Base-by-base conservation (phyloP, 495 filamentous ascomycete species). In the Apiosordaria backusii region DNA sequence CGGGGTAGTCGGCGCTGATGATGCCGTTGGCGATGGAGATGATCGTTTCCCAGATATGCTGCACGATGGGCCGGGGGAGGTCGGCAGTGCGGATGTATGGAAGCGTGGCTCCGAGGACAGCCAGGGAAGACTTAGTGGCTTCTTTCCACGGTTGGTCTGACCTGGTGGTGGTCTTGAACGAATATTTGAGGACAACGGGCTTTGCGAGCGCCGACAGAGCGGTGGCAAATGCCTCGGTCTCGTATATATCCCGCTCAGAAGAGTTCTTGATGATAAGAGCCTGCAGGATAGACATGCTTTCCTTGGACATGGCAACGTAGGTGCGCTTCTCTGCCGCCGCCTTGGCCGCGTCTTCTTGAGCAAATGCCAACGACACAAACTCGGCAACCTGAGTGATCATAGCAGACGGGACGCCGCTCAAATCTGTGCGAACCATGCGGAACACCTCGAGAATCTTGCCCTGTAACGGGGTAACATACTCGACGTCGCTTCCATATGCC, bases 251-350 rank as follows among this genome's bases (percentile, higher is more conserved):
- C 27, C 75, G 68, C 54, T 89, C 87, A 10, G 82, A 78, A 4
- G 87, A 86, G 63, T 92, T 86, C 19, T 84, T 78, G 21, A 86
- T 72, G 21, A 93, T 78, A 26, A 94, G 83, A 60, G 78, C 81
- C 69, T 88, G 82, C 0, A 94, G 75, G 40, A 93, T 81, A 18
- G 83, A 80, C 79, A 96, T 95, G 57, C 88, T 83, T 22, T 86
- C 83, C 72, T 89, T 92, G 0, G 93, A 93, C 71, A 98, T 85
- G 19, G 95, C 92, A 59, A 99, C 86, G 72, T 90, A 97, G 1
- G 91, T 92, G 2, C 90, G 88, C 66, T 81, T 85, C 64, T 77
- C 75, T 1, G 75, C 59, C 4, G 69, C 68, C 3, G 75, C 77
- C 61, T 75, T 72, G 22, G 72, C 67, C 4, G 71, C 35, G 26